Evolutionary conservation across 164 flowering plant genomes (phyloP).

Genomic region (Dillenia turbinata): DNA sequence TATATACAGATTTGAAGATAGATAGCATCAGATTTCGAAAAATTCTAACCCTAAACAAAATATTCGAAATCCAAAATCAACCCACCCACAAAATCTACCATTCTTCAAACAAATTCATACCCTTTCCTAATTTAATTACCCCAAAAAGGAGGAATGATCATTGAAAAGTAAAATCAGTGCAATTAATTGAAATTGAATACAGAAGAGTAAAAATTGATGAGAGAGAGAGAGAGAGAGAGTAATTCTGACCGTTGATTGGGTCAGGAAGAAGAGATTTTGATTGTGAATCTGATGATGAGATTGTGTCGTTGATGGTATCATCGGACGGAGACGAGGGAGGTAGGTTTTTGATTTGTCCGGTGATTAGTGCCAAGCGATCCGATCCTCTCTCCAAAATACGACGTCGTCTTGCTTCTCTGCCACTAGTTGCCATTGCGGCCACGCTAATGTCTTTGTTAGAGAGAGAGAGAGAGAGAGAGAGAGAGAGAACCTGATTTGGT

Average conservation of each 20-base stretch:
- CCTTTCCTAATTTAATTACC: too few species aligned
- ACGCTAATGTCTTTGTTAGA: too few species aligned
- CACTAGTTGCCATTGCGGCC: slow-evolving; percentile 15
- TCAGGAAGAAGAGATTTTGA: background rate
- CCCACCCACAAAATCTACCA: too few species aligned
- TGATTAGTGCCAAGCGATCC: slow-evolving; percentile 55
- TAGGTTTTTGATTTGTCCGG: slow-evolving; percentile 32
- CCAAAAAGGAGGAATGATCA: too few species aligned
- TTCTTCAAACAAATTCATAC: too few species aligned
- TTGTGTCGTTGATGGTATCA: slow-evolving; percentile 5
- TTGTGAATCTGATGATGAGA: background rate
- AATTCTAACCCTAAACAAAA: too few species aligned
- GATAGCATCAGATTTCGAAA: too few species aligned
- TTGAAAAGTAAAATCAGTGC: too few species aligned
- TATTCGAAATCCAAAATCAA: too few species aligned
- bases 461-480: too few species aligned
- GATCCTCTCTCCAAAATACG: slow-evolving; percentile 40
- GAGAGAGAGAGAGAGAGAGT: background rate
- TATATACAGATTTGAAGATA: too few species aligned
- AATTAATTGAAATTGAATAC: background rate
- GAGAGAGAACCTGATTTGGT: too few species aligned
- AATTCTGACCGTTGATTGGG: background rate
- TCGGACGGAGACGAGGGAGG: slow-evolving; percentile 6
- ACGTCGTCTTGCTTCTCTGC: slow-evolving; percentile 38
- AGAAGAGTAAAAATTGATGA: background rate